Evolutionary conservation across 208 protist genomes (phyloP), one percentile per base, ranked within the genome.

Genomic region (Novymonas esmeraldas): DNA sequence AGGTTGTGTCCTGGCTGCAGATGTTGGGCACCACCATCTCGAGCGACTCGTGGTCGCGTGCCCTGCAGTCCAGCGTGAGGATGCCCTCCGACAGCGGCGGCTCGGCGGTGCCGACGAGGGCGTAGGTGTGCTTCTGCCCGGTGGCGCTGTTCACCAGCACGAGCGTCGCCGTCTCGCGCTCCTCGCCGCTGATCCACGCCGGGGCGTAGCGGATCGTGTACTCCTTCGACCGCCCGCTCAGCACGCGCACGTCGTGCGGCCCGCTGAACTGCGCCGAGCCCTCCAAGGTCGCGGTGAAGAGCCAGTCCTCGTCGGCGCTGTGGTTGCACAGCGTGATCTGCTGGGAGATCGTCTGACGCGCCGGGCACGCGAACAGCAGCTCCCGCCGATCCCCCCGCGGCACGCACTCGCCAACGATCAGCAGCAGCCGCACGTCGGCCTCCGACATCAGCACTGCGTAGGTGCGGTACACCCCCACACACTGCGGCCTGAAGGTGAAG

Each of bases 161-260:
- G 4, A 98, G 78, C 62, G 69, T 75, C 3, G 92, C 95, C 31
- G 64, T 77, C 24, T 86, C 78, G 22, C 62, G 84, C 20, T 85
- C 76, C 29, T 52, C 59, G 16, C 68, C 74, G 5, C 78, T 82
- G 29, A 93, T 85, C 92, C 90, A 97, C 46, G 76, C 24, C 0
- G 97, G 95, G 22, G 66, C 55, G 74, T 97, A 98, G 46, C 84
- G 84, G 55, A 98, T 73, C 13, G 81, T 70, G 87, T 98, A 98
- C 34, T 87, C 75, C 24, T 79, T 89, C 1, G 62, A 63, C 51
- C 81, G 81, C 3, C 90, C 85, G 7, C 82, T 65, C 28, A 79
- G 87, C 24, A 98, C 90, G 20, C 78, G 71, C 20, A 98, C 45
- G 64, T 96, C 93, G 14, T 78, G 70, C 29, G 87, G 80, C 2